Evolutionary conservation across 2,329 filamentous ascomycete genomes (phyloP), one percentile per base, ranked within the genome.

Genomic region (Aspergillus sp.): DNA sequence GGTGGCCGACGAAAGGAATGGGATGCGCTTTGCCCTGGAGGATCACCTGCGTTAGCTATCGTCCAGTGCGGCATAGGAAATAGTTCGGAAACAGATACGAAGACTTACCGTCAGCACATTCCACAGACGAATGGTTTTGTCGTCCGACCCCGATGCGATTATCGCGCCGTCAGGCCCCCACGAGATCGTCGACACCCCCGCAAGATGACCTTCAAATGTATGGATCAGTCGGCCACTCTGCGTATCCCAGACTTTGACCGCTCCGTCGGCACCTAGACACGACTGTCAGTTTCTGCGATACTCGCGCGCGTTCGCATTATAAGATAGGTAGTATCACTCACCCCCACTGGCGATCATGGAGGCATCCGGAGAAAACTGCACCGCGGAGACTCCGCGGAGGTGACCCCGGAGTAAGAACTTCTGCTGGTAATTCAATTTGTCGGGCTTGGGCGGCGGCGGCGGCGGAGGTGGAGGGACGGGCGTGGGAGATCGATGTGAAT

Each of bases 81-180:
- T 2, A 12, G 18, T 20, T 32, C 5, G 18, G 14, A 47, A 3
- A 11, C 11, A 24, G 1, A 18, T 5, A 6, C 3, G 14, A 42
- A 10, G 11, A 58, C 73, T 50, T 71, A 82, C 80, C 7, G 84
- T 85, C 18, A 79, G 69, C 4, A 85, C 80, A 67, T 97, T 91
- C 95, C 95, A 99, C 1, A 99, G 81, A 2, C 95, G 87, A 63
- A 99, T 98, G 0, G 90, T 87, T 78, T 99, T 99, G 82, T 99
- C 95, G 76, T 99, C 95, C 5, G 91, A 94, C 24, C 94, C 95
- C 10, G 91, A 94, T 4, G 94, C 95, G 51, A 99, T 84, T 2
- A 90, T 91, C 67, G 88, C 88, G 62, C 90, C 92, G 74, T 98
- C 92, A 0, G 94, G 93, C 60, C 89, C 89, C 95, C 95, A 99